Percentiles rank a stretch among this genome's conserved stretches.
Conservation (phyloP, 1,139 yeast genomes). For the Suhomyces atakaporum region DNA sequence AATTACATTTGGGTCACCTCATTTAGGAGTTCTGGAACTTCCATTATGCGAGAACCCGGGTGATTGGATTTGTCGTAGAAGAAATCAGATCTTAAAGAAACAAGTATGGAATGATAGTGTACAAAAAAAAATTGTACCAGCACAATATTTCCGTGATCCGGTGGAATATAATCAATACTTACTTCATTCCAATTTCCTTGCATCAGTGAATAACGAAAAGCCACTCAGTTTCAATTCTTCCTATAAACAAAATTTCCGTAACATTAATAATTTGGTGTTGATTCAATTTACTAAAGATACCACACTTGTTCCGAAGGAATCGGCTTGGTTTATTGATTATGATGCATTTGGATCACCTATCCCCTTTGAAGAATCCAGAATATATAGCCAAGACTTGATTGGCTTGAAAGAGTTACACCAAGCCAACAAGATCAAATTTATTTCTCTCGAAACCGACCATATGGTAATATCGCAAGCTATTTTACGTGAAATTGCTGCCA, state of each 20-base stretch:
- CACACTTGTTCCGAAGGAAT: conserved; percentile 71
- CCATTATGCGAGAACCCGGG: conserved; percentile 55
- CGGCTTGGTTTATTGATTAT: conserved; percentile 65
- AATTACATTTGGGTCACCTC: conserved; percentile 82
- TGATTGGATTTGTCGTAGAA: conserved; percentile 63
- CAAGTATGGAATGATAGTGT: conserved; percentile 64
- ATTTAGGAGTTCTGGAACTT: conserved; percentile 71
- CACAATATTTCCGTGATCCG: conserved; percentile 73
- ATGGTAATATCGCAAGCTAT: conserved; percentile 61
- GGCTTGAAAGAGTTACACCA: conserved; percentile 57
- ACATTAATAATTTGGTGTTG: conserved; percentile 57
- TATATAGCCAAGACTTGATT: conserved; percentile 55
- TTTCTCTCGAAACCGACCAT: conserved; percentile 60
- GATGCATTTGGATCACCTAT: conserved; percentile 48
- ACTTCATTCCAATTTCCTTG: conserved; percentile 55
- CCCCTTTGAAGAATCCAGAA: conserved; percentile 50
- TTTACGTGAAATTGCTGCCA: conserved; percentile 38
- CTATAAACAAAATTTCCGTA: conserved; percentile 45
- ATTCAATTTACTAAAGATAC: conserved; percentile 61
- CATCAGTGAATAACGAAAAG: conserved; percentile 67
- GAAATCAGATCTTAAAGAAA: conserved; percentile 55
- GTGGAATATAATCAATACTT: conserved; percentile 49
- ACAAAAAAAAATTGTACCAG: conserved; percentile 64
- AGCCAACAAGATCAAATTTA: conserved; percentile 47
- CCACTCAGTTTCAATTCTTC: conserved; percentile 24